Base-by-base conservation (phyloP, 2,329 filamentous ascomycete genomes). In the Talaromyces rugulosus region DNA sequence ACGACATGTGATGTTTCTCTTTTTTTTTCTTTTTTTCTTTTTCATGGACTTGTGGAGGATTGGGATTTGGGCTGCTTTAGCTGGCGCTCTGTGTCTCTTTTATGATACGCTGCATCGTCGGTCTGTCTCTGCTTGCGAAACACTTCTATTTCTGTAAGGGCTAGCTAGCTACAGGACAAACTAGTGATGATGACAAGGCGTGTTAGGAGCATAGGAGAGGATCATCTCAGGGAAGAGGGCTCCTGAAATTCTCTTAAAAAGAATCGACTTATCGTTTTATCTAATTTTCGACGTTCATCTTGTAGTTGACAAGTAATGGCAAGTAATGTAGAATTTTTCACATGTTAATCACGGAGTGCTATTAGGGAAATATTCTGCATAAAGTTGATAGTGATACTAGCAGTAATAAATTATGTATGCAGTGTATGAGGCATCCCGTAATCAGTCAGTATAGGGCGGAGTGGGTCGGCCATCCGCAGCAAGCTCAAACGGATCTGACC, bases 21-120 rank as follows among this genome's bases (percentile, higher is more conserved):
- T 30, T 30, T n/a, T 55, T 36, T 59, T 67, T 56, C 66, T 18
- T 68, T 56, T 67, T 18, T 68, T 66, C 69, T 69, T 66, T 69
- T 69, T 70, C 65, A 72, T 70, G 71, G 72, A 75, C 70, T 72
- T 70, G 68, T 67, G 72, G 54, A 72, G 71, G 70, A 70, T 70
- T 71, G 66, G 67, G 65, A 54, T 58, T 60, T 42, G 70, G 64
- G 70, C 69, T 72, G 70, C 65, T 66, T 72, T 58, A 67, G 66
- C 70, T 70, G 71, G 70, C 71, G 69, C 71, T 72, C 68, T 70
- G 31, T 56, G 52, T 68, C 70, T 74, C 58, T 40, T 66, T 63
- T 67, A 12, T 64, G 60, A 64, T 64, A 58, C 61, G 53, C 58
- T 63, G 66, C 66, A 70, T 72, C 66, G 69, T 69, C 52, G 58